Evolutionary conservation across 2,329 filamentous ascomycete genomes (phyloP).

Genomic region (Leptoxyphium fumago): DNA sequence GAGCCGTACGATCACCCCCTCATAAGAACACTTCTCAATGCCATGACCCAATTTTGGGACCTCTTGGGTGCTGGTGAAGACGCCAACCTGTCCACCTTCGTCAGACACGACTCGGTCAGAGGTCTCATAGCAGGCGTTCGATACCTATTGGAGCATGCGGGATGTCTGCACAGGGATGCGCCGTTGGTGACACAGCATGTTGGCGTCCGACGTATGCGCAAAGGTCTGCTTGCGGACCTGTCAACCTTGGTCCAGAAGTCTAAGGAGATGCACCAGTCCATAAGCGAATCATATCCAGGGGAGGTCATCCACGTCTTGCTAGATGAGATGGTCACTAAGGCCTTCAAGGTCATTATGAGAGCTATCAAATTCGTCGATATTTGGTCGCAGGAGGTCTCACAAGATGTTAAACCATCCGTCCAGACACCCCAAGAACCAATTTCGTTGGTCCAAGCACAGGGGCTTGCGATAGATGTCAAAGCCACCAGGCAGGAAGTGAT

Average conservation of each 20-base stretch:
- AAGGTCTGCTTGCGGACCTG: conserved; percentile 75
- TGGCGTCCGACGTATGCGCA: conserved; percentile 63
- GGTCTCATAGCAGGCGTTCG: conserved; percentile 87
- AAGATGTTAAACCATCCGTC: neutral
- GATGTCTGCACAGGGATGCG: conserved; percentile 76
- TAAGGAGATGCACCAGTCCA: conserved; percentile 67
- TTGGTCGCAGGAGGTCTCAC: conserved; percentile 35
- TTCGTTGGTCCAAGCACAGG: neutral
- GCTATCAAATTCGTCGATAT: conserved; percentile 82
- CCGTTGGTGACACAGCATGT: conserved; percentile 60
- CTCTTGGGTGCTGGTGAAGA: conserved; percentile 52
- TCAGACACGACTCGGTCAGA: conserved; percentile 86
- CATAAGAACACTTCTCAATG: conserved; percentile 71
- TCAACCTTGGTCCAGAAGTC: conserved; percentile 79
- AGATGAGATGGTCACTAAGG: conserved; percentile 85
- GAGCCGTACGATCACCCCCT: conserved; percentile 83
- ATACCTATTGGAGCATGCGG: conserved; percentile 72
- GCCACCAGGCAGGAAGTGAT: neutral
- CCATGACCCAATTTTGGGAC: conserved; percentile 85
- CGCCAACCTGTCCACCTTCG: conserved; percentile 64
- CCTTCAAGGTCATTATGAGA: conserved; percentile 85
- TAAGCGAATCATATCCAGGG: conserved; percentile 35
- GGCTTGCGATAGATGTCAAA: conserved; percentile 7
- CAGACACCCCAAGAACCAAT: neutral
- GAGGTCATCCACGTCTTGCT: conserved; percentile 60